Conservation (phyloP, 805 yeast species). For the Spencermartinsiella europaea region DNA sequence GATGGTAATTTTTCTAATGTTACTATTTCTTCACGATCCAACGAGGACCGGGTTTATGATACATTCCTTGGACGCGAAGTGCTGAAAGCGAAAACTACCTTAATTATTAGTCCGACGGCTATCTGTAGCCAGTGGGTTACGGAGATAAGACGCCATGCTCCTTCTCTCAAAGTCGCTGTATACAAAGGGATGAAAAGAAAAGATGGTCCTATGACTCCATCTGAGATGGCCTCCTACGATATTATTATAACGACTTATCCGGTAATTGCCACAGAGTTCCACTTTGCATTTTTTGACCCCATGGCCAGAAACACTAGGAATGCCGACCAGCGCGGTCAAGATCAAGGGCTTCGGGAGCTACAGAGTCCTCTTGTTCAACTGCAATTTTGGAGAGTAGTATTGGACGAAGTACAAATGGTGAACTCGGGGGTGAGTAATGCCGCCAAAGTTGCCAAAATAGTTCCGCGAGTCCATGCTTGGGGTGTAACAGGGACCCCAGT, state of each 20-base stretch:
- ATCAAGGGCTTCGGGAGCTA: constrained; percentile 9
- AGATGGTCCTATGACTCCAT: constrained; percentile 37
- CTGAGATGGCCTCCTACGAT: constrained; percentile 58
- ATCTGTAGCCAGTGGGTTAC: constrained; percentile 81
- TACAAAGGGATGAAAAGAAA: constrained; percentile 48
- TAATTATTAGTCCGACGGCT: constrained; percentile 82
- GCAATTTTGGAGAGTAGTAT: constrained; percentile 83
- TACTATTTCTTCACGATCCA: neutral
- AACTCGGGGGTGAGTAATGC: constrained; percentile 67
- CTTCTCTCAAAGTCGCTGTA: constrained; percentile 52
- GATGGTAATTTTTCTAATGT: neutral
- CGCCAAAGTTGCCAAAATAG: constrained; percentile 69
- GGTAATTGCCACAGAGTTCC: constrained; percentile 67
- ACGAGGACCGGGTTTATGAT: constrained; percentile 25
- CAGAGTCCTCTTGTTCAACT: constrained; percentile 71
- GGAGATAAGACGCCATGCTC: constrained; percentile 60
- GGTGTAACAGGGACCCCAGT: constrained; percentile 97
- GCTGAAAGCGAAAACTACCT: constrained; percentile 57
- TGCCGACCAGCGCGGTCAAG: constrained; percentile 7
- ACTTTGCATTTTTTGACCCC: constrained; percentile 70
- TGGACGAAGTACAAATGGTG: constrained; percentile 96
- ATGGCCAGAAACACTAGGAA: constrained; percentile 18
- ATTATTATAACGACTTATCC: constrained; percentile 76
- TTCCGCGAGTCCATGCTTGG: constrained; percentile 90
- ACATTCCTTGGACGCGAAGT: constrained; percentile 42